Conservation (phyloP, 495 filamentous ascomycete genomes). For the Aspergillus nidulans region DNA sequence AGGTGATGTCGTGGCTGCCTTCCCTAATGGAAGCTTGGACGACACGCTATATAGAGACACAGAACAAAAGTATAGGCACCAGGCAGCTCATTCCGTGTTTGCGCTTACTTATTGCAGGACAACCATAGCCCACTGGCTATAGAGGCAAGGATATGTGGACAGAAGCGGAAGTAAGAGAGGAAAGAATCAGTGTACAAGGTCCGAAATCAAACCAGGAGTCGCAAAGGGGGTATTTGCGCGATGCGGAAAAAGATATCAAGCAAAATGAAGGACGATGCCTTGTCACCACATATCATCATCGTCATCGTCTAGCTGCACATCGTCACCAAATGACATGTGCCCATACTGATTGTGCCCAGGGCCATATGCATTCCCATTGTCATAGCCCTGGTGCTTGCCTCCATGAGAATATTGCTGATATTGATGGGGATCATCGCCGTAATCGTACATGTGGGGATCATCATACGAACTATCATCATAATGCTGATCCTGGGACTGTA, state of each 20-base stretch:
- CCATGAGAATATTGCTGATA: slow-evolving; percentile 51
- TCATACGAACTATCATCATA: slow-evolving; percentile 52
- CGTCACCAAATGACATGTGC: slow-evolving; percentile 48
- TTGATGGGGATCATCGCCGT: slow-evolving; percentile 47
- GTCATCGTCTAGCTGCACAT: slow-evolving; percentile 45
- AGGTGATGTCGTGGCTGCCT: slow-evolving; percentile 17
- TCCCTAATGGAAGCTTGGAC: slow-evolving; percentile 5
- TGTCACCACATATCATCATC: slow-evolving; percentile 56
- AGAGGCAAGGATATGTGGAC: slow-evolving; percentile 9
- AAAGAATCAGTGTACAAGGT: slow-evolving; percentile 31
- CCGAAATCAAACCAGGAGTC: slow-evolving; percentile 19
- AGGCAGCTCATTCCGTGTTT: slow-evolving; percentile 8
- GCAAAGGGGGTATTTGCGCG: slow-evolving; percentile 37
- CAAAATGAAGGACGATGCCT: slow-evolving; percentile 20
- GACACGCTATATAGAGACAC: slow-evolving; percentile 20
- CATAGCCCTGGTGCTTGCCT: slow-evolving; percentile 42
- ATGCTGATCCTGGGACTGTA: slow-evolving; percentile 49
- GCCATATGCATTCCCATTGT: slow-evolving; percentile 43
- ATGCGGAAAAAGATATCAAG: slow-evolving; percentile 28
- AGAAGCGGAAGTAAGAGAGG: slow-evolving; percentile 9
- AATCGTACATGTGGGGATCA: slow-evolving; percentile 55
- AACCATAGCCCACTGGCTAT: slow-evolving; percentile 1
- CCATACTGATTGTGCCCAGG: slow-evolving; percentile 45
- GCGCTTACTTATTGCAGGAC: slow-evolving; percentile 17
- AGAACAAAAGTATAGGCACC: slow-evolving; percentile 12